Conservation (phyloP, 352 stramenopile species). For the Phytophthora tubulina region DNA sequence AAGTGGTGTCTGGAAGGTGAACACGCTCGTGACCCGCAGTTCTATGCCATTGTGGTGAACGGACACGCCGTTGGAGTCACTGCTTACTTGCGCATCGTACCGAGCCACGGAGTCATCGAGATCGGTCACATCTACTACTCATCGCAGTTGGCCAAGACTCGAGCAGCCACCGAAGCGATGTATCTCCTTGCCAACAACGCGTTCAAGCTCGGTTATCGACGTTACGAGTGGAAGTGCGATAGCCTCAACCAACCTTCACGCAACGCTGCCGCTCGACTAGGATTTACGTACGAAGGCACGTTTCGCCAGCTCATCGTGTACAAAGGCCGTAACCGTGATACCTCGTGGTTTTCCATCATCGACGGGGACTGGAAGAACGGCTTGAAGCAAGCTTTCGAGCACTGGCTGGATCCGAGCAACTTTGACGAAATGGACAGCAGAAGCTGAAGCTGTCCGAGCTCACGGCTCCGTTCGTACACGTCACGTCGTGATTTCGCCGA, state of each 20-base stretch:
- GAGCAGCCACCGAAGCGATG: slow-evolving; percentile 18
- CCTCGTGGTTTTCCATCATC: slow-evolving; percentile 36
- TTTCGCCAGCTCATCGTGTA: slow-evolving; percentile 30
- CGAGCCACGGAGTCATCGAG: slow-evolving; percentile 25
- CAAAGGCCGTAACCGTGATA: slow-evolving; percentile 31
- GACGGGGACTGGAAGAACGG: slow-evolving; percentile 26
- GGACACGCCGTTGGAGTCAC: slow-evolving; percentile 20
- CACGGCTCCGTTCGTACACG: slow-evolving; percentile 26
- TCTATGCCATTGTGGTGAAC: slow-evolving; percentile 30
- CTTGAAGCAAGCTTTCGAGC: slow-evolving; percentile 17
- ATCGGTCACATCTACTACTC: slow-evolving; percentile 29
- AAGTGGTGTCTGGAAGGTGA: slow-evolving; percentile 12
- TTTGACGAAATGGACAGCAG: slow-evolving; percentile 28
- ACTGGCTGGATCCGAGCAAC: slow-evolving; percentile 23
- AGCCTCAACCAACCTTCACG: slow-evolving; percentile 24
- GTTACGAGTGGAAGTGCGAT: slow-evolving; percentile 36
- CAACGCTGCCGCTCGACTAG: slow-evolving; percentile 10
- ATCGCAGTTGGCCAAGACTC: slow-evolving; percentile 6
- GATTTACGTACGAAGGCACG: slow-evolving; percentile 32
- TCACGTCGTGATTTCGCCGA: neutral
- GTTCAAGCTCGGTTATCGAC: slow-evolving; percentile 31
- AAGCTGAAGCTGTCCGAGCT: slow-evolving; percentile 33
- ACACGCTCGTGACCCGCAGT: slow-evolving; percentile 12
- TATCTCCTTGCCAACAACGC: slow-evolving; percentile 26
- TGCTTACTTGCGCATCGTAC: slow-evolving; percentile 25